Evolutionary conservation across 2,329 filamentous ascomycete species (phyloP).

Genomic region (Herpotrichia juniperi): DNA sequence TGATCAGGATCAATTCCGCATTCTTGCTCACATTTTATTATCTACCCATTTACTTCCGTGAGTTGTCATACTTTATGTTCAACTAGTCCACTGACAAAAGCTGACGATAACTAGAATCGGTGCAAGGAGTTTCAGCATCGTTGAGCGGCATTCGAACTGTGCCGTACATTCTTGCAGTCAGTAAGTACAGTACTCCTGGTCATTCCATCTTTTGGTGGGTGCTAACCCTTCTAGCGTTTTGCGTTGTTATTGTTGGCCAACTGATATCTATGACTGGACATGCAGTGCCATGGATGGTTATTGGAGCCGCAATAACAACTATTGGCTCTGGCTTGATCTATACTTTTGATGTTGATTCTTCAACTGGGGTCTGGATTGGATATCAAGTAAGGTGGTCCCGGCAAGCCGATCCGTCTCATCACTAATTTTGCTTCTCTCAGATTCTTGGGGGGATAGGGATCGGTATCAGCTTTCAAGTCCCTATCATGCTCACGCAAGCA

Average conservation of each 20-base stretch:
- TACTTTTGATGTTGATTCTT: slow-evolving; percentile 43
- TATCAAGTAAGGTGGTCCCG: too few species aligned
- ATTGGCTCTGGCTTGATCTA: slow-evolving; percentile 51
- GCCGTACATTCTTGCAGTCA: slow-evolving; percentile 3
- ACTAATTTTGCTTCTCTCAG: too few species aligned
- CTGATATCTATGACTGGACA: background rate
- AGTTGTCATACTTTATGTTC: too few species aligned
- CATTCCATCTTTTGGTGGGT: background rate
- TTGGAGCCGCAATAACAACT: slow-evolving; percentile 32
- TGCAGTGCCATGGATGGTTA: slow-evolving; percentile 13
- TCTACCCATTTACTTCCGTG: slow-evolving; percentile 42
- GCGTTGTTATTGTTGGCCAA: background rate
- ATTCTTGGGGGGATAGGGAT: slow-evolving; percentile 49
- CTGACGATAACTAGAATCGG: too few species aligned
- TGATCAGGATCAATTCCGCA: background rate
- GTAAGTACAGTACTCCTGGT: slow-evolving; percentile 1
- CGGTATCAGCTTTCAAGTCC: slow-evolving; percentile 27
- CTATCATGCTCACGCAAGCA: slow-evolving; percentile 30
- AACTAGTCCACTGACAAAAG: too few species aligned
- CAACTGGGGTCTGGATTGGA: slow-evolving; percentile 49
- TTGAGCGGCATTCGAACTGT: slow-evolving; percentile 5
- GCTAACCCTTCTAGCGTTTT: background rate
- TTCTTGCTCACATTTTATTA: slow-evolving; percentile 16
- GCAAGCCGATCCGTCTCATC: too few species aligned
- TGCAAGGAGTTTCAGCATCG: slow-evolving; percentile 28